Base-by-base conservation (phyloP, 768 basidiomycete genomes). In the Mycena amicta region DNA sequence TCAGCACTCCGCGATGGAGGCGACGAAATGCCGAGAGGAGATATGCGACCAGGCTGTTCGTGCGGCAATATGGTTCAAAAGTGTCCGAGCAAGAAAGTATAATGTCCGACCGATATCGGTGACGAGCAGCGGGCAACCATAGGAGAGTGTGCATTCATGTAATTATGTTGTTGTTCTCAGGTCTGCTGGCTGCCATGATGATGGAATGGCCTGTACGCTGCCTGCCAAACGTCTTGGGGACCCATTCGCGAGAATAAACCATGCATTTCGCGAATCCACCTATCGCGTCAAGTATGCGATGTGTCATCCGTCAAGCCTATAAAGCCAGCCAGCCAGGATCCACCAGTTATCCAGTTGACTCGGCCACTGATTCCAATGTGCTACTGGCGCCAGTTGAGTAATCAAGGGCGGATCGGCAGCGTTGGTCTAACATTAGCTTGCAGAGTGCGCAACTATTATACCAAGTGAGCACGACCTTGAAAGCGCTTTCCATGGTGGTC, bases 371-470 rank as follows among this genome's bases (percentile, higher is more conserved):
- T n/a, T n/a, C n/a, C 28, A 40, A 63, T 63, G 62, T 63, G 62
- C 50, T 63, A 63, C 31, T 63, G 62, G 62, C 62, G 62, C 23
- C 62, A 63, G 62, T n/a, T 63, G 25, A 60, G 62, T 41, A 31
- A 15, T 50, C 15, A 29, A 45, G 12, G 15, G 22, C 13, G 43
- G 11, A 37, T 37, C 33, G 6, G 16, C 22, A 27, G 40, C 41
- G 26, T 33, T 41, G 13, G 18, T 49, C 61, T 58, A 11, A 62
- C 61, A 15, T 27, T 8, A 5, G 26, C 28, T 12, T 43, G 47
- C 26, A 63, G 62, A 56, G 62, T 63, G 28, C 55, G 62, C 46
- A 63, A 63, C 50, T 57, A 49, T 20, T 63, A 63, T 46, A 56
- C 50, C 39, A 57, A 60, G 62, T 63, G 27, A 56, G 61, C 12